Conservation (phyloP, 805 yeast genomes). For the Starmerella potacharoeniae region DNA sequence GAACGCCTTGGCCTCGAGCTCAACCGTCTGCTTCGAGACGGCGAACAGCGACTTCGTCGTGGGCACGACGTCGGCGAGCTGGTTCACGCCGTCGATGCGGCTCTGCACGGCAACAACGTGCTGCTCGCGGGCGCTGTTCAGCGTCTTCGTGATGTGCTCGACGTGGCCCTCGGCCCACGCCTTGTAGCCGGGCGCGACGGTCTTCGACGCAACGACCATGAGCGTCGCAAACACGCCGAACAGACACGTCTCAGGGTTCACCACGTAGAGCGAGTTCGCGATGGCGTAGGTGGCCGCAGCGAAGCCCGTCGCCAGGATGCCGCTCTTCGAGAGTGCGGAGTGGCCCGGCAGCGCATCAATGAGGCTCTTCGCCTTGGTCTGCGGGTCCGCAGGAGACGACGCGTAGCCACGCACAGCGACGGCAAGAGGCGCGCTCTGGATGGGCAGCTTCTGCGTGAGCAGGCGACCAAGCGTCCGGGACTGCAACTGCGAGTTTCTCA, state of each 20-base stretch:
- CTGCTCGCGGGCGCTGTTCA: conserved; percentile 77
- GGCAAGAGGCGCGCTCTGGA: conserved; percentile 6
- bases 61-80: conserved; percentile 81
- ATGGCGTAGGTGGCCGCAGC: conserved; percentile 93
- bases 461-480: conserved; percentile 18
- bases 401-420: conserved; percentile 26
- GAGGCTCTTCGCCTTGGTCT: conserved; percentile 57
- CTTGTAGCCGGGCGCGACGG: conserved; percentile 87
- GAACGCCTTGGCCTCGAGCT: conserved; percentile 87
- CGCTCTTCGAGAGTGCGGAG: conserved; percentile 79
- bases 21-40: conserved; percentile 91
- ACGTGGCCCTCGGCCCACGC: conserved; percentile 86
- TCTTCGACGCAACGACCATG: conserved; percentile 64
- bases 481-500: conserved; percentile 14
- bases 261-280: conserved; percentile 81
- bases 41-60: conserved; percentile 88
- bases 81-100: conserved; percentile 79
- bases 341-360: conserved; percentile 90
- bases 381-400: conserved; percentile 35
- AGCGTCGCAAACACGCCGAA: conserved; percentile 71
- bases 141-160: conserved; percentile 64
- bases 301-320: conserved; percentile 85
- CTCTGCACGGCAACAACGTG: conserved; percentile 88
- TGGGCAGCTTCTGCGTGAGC: conserved; percentile 1
- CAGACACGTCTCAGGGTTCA: conserved; percentile 88